Evolutionary conservation across 2,329 filamentous ascomycete genomes (phyloP), one percentile per base, ranked within the genome.

Genomic region (Trichophaea hybrida): DNA sequence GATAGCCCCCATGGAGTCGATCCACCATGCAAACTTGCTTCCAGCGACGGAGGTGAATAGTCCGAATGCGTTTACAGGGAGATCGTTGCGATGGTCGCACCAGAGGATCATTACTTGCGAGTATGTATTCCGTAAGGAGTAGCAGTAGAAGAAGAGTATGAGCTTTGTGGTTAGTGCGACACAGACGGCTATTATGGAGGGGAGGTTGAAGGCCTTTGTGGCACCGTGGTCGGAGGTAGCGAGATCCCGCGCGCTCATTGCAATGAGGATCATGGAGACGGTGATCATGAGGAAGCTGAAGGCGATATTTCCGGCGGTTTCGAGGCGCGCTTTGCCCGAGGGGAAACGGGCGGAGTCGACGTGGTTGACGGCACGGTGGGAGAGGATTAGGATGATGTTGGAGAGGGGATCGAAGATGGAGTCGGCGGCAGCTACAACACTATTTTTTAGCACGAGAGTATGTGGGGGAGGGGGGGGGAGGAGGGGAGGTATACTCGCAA

Each of bases 281-380:
- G 88, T 77, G 17, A 84, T 89, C 93, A 98, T 97, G 68, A 98
- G 77, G 73, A 94, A 94, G 73, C 89, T 95, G 73, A 98, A 98
- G 61, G 85, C 82, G 65, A 97, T 96, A 70, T 97, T 98, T 56
- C 93, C 93, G 0, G 90, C 87, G 0, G 90, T 97, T 73, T 97
- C 91, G 63, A 98, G 86, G 34, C 93, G 84, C 4, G 90, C 89
- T 72, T 95, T 96, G 64, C 91, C 91, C 0, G 86, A 89, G 0
- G 91, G 91, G 70, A 94, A 98, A 51, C 86, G 85, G 55, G 83
- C 81, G 1, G 86, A 80, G 68, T 98, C 89, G 43, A 97, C 91
- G 57, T 81, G 83, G 68, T 85, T 86, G 66, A 96, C 88, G 54
- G 93, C 91, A 54, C 91, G 87, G 72, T 90, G 85, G 62, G 85